Percentiles rank a stretch among this genome's conserved stretches.
These are phyloP conservation scores for Nowakowskiella sp. DNA, from an alignment of 192 early-diverging fungal species.

Conservation along the genomic window DNA sequence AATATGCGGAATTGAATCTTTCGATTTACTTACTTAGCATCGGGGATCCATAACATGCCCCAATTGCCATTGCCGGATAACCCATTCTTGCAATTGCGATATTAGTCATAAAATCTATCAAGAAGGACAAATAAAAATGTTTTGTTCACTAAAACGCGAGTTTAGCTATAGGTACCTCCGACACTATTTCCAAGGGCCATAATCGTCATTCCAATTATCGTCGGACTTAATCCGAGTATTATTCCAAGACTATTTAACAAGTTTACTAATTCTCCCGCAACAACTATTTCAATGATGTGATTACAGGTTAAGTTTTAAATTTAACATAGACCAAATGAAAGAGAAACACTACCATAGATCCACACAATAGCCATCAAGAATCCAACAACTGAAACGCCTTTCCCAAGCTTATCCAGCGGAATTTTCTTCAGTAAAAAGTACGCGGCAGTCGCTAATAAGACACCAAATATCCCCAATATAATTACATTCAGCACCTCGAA, in stretches of 20 bases:
- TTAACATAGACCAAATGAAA: neutral
- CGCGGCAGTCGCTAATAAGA: conserved; percentile 9
- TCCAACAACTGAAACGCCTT: conserved; percentile 42
- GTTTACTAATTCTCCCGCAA: conserved; percentile 86
- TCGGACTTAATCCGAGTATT: conserved; percentile 68
- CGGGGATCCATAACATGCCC: conserved; percentile 88
- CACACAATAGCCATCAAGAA: conserved; percentile 73
- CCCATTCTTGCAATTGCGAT: conserved; percentile 85
- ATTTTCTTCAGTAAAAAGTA: conserved; percentile 9
- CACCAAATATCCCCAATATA: neutral
- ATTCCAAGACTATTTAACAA: conserved; percentile 71
- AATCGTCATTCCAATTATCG: conserved; percentile 59
- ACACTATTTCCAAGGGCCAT: conserved; percentile 68
- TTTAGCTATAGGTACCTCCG: conserved; percentile 10
- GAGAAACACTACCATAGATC: conserved; percentile 53
- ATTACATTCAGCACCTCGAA: conserved; percentile 1
- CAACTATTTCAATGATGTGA: conserved; percentile 30
- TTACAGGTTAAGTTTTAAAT: neutral
- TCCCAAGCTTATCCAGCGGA: conserved; percentile 10
- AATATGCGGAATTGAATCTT: neutral
- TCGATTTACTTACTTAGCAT: conserved; percentile 60
- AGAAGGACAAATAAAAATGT: neutral
- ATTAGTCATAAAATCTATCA: conserved; percentile 80
- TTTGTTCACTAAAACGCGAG: neutral
- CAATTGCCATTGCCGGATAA: conserved; percentile 88